These are phyloP conservation scores for Lepidium aucheri DNA, from an alignment of 345 rosid genomes.

Conservation along the genomic window DNA sequence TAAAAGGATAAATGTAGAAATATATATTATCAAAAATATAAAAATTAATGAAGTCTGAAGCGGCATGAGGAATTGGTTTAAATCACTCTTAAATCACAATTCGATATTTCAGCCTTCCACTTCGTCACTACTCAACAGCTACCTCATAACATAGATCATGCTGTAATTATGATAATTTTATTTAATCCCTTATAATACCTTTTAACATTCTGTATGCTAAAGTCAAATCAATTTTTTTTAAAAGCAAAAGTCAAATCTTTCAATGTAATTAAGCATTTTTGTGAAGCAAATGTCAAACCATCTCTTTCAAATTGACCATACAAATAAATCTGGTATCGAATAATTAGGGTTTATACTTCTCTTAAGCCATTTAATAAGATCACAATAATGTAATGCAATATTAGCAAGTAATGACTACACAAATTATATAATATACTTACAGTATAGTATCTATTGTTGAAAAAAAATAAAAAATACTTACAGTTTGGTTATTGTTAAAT, in stretches of 20 bases:
- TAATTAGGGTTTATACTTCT: not conserved
- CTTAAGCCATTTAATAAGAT: not conserved
- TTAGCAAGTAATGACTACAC: no score
- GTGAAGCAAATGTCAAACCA: conserved; percentile 4
- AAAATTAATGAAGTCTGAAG: not conserved
- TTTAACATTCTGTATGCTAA: not conserved
- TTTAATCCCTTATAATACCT: not conserved
- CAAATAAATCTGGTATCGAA: not conserved
- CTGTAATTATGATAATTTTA: not conserved
- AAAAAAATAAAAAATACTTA: no score
- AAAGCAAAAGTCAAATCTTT: no score
- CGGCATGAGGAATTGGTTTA: conserved; percentile 22
- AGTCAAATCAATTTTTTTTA: not conserved
- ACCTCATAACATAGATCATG: conserved; percentile 17
- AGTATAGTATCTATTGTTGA: no score
- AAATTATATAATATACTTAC: no score
- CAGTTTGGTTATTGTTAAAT: no score
- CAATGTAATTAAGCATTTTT: no score
- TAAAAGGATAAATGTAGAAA: not conserved
- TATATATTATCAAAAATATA: not conserved
- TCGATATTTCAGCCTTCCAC: not conserved
- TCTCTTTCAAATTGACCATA: not conserved
- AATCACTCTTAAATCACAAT: conserved; percentile 1
- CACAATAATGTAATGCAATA: not conserved
- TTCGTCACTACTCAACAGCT: conserved; percentile 18